These are phyloP conservation scores for Aaosphaeria arxii DNA, from an alignment of 2,329 filamentous ascomycete species.

Conservation along the genomic window DNA sequence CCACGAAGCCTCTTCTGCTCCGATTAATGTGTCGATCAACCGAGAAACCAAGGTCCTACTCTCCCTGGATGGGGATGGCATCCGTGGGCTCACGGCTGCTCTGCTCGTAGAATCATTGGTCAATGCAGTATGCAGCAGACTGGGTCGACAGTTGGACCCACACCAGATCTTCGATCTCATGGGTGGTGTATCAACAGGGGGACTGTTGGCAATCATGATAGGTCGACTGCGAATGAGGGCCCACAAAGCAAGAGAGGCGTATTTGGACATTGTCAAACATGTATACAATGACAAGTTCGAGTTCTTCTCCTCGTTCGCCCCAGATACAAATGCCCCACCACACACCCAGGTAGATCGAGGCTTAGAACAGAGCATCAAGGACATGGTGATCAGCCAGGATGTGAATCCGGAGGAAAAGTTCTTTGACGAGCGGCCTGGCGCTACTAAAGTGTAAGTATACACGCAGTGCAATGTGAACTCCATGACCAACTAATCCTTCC, in stretches of 20 bases:
- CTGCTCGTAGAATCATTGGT: constrained; percentile 29
- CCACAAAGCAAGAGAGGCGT: constrained; percentile 26
- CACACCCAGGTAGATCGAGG: constrained; percentile 8
- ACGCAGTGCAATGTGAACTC: background rate
- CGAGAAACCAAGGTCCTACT: constrained; percentile 31
- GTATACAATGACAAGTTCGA: constrained; percentile 24
- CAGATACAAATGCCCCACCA: constrained; percentile 12
- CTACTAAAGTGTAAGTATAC: constrained; percentile 26
- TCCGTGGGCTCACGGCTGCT: constrained; percentile 27
- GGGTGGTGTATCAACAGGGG: constrained; percentile 25
- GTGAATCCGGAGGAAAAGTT: constrained; percentile 17
- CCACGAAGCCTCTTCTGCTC: background rate
- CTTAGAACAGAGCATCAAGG: constrained; percentile 19
- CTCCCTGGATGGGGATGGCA: constrained; percentile 30
- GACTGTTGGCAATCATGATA: constrained; percentile 26
- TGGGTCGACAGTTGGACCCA: constrained; percentile 20
- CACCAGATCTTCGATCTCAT: constrained; percentile 32
- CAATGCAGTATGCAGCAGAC: constrained; percentile 26
- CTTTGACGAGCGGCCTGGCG: constrained; percentile 20
- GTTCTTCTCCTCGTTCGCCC: constrained; percentile 19
- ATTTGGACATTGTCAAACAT: constrained; percentile 19
- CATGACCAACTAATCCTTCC: no score
- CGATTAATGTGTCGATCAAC: constrained; percentile 6
- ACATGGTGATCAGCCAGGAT: constrained; percentile 14
- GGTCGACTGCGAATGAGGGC: constrained; percentile 28